phyloP scores from a whole-genome alignment of 768 basidiomycete species.

The Psilocybe cyanescens region DNA sequence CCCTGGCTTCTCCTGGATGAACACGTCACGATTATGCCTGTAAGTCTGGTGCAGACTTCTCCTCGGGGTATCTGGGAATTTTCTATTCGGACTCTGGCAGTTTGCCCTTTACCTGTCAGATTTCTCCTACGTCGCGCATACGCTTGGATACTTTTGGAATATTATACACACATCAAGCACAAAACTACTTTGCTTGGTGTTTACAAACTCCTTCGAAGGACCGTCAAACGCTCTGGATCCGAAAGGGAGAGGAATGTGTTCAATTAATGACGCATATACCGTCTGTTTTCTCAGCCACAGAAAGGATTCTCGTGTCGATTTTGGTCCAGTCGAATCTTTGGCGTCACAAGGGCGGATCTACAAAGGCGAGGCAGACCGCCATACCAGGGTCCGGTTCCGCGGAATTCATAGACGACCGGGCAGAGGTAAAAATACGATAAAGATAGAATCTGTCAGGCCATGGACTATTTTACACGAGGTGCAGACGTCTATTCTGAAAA shows the following conservation, averaged over 20 bases:
- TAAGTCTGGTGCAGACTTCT: neutral
- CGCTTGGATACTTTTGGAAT: neutral
- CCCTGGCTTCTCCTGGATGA: too few relatives aligned
- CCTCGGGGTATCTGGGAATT: neutral
- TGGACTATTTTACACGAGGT: conserved; percentile 25
- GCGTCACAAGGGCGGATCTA: conserved; percentile 64
- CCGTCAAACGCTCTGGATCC: neutral
- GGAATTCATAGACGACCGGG: conserved; percentile 10
- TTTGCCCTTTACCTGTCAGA: too few relatives aligned
- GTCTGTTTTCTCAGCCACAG: too few relatives aligned
- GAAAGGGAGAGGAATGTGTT: neutral
- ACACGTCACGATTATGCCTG: neutral
- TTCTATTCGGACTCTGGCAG: neutral
- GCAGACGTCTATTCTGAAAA: conserved; percentile 1
- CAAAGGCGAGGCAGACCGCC: conserved; percentile 44
- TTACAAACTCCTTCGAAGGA: neutral
- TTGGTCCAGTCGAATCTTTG: conserved; percentile 22
- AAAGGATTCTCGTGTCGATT: neutral
- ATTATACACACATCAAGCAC: neutral
- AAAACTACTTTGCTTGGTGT: neutral
- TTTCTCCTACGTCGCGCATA: neutral
- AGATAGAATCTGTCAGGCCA: conserved; percentile 25
- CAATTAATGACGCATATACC: neutral
- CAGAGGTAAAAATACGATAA: conserved; percentile 12
- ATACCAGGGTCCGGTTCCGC: conserved; percentile 10